phyloP scores from a whole-genome alignment of 768 basidiomycete species.

The Psilocybe cyanescens region DNA sequence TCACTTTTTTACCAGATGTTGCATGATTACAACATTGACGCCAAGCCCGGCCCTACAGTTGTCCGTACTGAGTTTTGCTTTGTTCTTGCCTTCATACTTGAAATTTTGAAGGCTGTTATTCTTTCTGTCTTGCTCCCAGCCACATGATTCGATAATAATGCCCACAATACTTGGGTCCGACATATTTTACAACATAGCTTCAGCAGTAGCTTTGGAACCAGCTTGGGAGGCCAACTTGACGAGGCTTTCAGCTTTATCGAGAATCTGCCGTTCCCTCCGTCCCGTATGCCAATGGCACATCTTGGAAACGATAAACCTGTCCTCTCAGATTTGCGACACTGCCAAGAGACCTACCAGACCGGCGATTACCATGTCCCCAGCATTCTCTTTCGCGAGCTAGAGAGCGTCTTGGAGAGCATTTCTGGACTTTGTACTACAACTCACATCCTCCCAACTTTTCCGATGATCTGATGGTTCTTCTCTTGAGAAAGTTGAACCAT shows the following conservation, averaged over 20 bases:
- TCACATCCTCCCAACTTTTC: not conserved
- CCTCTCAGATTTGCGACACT: not conserved
- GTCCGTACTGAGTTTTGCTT: no score
- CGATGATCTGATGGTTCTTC: not conserved
- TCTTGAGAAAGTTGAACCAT: not conserved
- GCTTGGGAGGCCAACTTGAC: not conserved
- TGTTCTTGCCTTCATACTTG: no score
- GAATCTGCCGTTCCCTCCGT: not conserved
- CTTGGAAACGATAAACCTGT: not conserved
- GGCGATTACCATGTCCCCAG: not conserved
- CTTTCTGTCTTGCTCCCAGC: no score
- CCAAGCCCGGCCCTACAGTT: no score
- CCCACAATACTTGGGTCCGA: not conserved
- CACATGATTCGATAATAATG: not conserved
- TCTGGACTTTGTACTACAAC: not conserved
- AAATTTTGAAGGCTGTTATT: no score
- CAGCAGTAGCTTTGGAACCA: not conserved
- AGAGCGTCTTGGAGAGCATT: not conserved
- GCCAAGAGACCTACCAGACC: not conserved
- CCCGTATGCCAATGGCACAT: not conserved
- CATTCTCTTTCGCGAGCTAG: not conserved
- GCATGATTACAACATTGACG: no score
- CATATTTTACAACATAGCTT: not conserved
- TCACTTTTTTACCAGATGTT: no score
- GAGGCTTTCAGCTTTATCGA: not conserved